phyloP scores from a whole-genome alignment of 1,284 basidiomycete species.

The Rhodotorula sp. region DNA sequence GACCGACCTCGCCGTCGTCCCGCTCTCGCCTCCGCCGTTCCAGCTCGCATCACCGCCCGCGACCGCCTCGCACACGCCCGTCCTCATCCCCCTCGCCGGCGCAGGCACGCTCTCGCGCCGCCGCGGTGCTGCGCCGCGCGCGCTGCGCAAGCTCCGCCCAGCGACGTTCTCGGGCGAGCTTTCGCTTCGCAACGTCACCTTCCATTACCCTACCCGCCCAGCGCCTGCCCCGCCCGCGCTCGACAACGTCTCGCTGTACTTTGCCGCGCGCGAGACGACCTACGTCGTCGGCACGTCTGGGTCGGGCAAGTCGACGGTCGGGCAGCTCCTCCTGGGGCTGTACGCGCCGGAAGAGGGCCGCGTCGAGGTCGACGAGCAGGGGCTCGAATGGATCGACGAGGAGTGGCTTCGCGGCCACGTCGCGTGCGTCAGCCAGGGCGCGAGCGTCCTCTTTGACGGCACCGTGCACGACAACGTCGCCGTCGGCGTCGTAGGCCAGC shows the following conservation, averaged over 20 bases:
- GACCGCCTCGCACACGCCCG: slow-evolving; percentile 17
- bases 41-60: slow-evolving; percentile 16
- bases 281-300: slow-evolving; percentile 92
- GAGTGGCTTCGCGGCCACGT: slow-evolving; percentile 71
- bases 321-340: slow-evolving; percentile 74
- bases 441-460: slow-evolving; percentile 75
- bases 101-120: slow-evolving; percentile 2
- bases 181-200: slow-evolving; percentile 71
- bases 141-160: slow-evolving; percentile 45
- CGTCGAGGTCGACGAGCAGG: slow-evolving; percentile 80
- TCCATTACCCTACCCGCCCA: slow-evolving; percentile 83
- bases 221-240: slow-evolving; percentile 57
- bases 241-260: slow-evolving; percentile 65
- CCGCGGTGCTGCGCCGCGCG: slow-evolving; percentile 15
- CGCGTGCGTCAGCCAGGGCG: slow-evolving; percentile 72
- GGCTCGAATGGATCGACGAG: slow-evolving; percentile 72
- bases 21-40: slow-evolving; percentile 23
- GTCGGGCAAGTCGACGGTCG: slow-evolving; percentile 89
- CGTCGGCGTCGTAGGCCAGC: slow-evolving; percentile 65
- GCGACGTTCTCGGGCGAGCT: slow-evolving; percentile 65
- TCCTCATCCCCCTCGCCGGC: slow-evolving; percentile 30
- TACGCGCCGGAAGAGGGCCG: slow-evolving; percentile 58
- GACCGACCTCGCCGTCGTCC: neutral
- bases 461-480: slow-evolving; percentile 87
- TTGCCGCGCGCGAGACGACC: slow-evolving; percentile 82